A percentile compares a stretch with the other conserved stretches of the same genome.
phyloP scores from a whole-genome alignment of 257 asterid species.

The Fraxinus quadrangulata region DNA sequence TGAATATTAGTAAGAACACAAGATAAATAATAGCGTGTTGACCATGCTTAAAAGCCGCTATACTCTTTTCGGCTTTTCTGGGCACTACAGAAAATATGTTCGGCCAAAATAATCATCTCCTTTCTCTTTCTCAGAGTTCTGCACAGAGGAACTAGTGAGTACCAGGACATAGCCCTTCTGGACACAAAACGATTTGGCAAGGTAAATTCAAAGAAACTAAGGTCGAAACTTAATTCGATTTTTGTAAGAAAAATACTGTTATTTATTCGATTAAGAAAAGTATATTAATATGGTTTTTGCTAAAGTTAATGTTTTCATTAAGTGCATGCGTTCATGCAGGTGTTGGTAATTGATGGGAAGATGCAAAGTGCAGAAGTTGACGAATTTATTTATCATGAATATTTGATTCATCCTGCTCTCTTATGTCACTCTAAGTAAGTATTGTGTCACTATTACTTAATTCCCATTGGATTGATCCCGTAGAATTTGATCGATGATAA shows the following conservation, averaged over 20 bases:
- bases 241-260: neutral
- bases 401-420: slow-evolving; percentile 94
- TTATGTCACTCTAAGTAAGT: slow-evolving; percentile 83
- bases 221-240: neutral
- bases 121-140: slow-evolving; percentile 55
- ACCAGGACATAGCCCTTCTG: slow-evolving; percentile 88
- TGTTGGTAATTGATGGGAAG: slow-evolving; percentile 95
- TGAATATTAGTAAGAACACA: too few relatives aligned
- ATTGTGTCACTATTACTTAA: neutral
- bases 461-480: neutral
- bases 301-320: neutral
- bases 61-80: too few relatives aligned
- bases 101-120: neutral
- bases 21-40: too few relatives aligned
- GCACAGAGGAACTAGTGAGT: slow-evolving; percentile 86
- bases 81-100: too few relatives aligned
- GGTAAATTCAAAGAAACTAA: slow-evolving; percentile 40
- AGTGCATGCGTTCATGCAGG: slow-evolving; percentile 41
- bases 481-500: neutral
- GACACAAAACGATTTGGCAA: slow-evolving; percentile 94
- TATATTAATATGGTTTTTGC: neutral
- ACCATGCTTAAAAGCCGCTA: neutral
- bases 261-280: neutral
- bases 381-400: slow-evolving; percentile 94
- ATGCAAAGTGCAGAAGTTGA: slow-evolving; percentile 99